Evolutionary conservation across 148 eudicot species (phyloP).

Genomic region (Rhododendron mucronatum): DNA sequence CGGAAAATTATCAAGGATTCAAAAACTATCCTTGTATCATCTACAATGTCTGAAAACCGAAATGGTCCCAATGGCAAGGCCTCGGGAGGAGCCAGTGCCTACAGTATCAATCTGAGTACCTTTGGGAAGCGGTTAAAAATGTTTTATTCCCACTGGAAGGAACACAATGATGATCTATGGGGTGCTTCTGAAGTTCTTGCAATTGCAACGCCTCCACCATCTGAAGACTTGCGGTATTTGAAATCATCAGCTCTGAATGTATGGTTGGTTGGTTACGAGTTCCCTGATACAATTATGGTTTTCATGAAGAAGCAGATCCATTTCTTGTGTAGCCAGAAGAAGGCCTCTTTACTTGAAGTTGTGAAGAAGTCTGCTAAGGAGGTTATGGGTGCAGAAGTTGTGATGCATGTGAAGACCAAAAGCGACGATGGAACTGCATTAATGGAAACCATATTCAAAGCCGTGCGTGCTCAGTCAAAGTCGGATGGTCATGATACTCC

Average conservation of each 20-base stretch:
- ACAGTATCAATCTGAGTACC: conserved; percentile 34
- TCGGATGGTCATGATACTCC: conserved; percentile 22
- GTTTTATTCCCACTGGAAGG: conserved; percentile 36
- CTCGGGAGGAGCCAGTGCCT: conserved; percentile 13
- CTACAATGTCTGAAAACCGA: conserved; percentile 36
- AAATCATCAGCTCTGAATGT: conserved; percentile 53
- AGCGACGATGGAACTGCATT: conserved; percentile 33
- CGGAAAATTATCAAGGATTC: neutral
- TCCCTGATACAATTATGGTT: conserved; percentile 55
- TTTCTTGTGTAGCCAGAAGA: conserved; percentile 50
- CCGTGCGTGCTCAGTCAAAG: conserved; percentile 17
- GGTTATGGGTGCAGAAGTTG: conserved; percentile 38
- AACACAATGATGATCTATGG: conserved; percentile 36
- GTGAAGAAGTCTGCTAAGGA: conserved; percentile 41
- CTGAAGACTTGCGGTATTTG: conserved; percentile 50
- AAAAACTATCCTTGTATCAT: neutral
- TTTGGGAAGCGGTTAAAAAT: conserved; percentile 32
- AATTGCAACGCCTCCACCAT: conserved; percentile 45
- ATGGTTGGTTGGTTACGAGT: conserved; percentile 56
- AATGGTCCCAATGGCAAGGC: conserved; percentile 18
- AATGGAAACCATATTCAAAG: conserved; percentile 40
- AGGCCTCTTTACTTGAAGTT: conserved; percentile 37
- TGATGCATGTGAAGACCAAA: conserved; percentile 45
- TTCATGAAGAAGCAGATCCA: conserved; percentile 52
- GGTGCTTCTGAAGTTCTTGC: conserved; percentile 34